Evolutionary conservation across 1,284 basidiomycete species (phyloP), one percentile per base, ranked within the genome.

Genomic region (Takashimella koratensis): DNA sequence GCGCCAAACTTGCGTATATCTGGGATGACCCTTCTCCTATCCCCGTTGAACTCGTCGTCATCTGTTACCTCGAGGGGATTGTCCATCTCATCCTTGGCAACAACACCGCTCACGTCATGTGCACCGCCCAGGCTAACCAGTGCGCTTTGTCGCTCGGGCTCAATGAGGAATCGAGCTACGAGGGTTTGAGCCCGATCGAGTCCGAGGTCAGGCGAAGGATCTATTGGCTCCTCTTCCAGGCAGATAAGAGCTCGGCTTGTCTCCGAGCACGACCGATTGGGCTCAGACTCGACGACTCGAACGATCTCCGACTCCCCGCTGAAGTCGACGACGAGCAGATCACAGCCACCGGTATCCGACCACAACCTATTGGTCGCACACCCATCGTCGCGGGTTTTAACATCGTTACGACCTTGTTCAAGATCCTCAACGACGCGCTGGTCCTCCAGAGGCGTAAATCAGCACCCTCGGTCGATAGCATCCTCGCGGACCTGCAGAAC

Each of bases 301-400:
- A 51, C 1, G 62, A 57, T 2, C 47, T 70, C 16, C 56, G 53
- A 1, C 59, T 73, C 16, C 73, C 74, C 0, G 49, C 68, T 13
- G 73, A 76, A 56, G 67, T 74, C 11, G 72, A 74, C 53, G 75
- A 76, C 53, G 71, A 73, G 30, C 62, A 68, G 43, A 76, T 76
- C 60, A 73, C 73, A 0, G 22, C 56, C 0, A 57, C 59, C 21
- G 72, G 73, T 0, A 65, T 74, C 22, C 52, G 67, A 16, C 66
- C 68, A 2, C 73, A 74, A 53, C 67, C 71, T 0, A 26, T 51
- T 0, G 70, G 65, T 6, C 57, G 57, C 10, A 71, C 69, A 6
- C 66, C 73, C 3, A 57, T 68, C 11, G 68, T 74, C 20, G 57
- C 65, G 12, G 71, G 72, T 3, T 74, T 77, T 62, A 73, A 71